A percentile compares a stretch with the other conserved stretches of the same genome.
Conservation (phyloP, 352 stramenopile genomes). For the Albugo laibachii region DNA sequence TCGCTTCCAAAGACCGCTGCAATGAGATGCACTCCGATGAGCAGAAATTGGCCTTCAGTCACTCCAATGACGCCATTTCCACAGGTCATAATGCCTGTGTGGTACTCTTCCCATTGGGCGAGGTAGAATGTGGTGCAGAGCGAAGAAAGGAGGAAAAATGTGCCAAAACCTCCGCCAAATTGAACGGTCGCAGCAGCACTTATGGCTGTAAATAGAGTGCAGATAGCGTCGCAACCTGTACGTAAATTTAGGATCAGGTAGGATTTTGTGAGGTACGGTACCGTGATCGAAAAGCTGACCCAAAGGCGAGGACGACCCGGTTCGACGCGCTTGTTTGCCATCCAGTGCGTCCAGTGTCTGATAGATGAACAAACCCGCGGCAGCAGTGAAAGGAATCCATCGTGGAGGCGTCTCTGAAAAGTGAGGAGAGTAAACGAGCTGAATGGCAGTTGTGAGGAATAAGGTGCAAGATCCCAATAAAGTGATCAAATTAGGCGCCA, state of each 20-base stretch:
- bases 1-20: conserved; percentile 29
- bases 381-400: conserved; percentile 18
- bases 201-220: conserved; percentile 62
- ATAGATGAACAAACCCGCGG: conserved; percentile 81
- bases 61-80: conserved; percentile 70
- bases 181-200: conserved; percentile 48
- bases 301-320: conserved; percentile 84
- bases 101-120: conserved; percentile 78
- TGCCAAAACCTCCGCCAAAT: conserved; percentile 17
- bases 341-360: conserved; percentile 98
- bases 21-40: conserved; percentile 41
- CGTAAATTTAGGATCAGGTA: background rate
- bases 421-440: conserved; percentile 55
- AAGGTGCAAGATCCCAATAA: conserved; percentile 69
- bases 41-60: conserved; percentile 61
- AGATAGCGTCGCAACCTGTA: conserved; percentile 54
- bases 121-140: conserved; percentile 71
- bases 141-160: conserved; percentile 43
- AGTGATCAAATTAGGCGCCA: conserved; percentile 83
- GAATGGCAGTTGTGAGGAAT: conserved; percentile 53
- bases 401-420: conserved; percentile 33
- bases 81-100: conserved; percentile 79
- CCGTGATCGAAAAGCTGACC: conserved; percentile 98
- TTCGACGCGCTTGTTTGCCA: conserved; percentile 95
- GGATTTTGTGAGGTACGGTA: conserved; percentile 1